Conservation (phyloP, 257 asterid species). For the Lantana camara region DNA sequence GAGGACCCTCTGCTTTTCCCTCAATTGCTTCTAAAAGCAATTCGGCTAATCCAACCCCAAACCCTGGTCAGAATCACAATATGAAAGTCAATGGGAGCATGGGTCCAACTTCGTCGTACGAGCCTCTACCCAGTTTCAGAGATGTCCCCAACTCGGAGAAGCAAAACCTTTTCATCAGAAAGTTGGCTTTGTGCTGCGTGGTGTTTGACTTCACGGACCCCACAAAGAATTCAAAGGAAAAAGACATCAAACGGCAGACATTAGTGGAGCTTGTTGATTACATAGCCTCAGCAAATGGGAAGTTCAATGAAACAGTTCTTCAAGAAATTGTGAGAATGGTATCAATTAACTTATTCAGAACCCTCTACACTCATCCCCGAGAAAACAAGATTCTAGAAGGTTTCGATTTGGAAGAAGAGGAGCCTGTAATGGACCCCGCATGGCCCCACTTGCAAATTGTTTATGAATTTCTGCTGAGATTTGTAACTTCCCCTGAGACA, state of each 20-base stretch:
- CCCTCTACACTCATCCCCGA: conserved; percentile 61
- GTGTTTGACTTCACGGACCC: conserved; percentile 85
- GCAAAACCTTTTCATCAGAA: conserved; percentile 68
- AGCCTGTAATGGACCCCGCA: conserved; percentile 82
- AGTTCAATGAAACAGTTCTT: conserved; percentile 60
- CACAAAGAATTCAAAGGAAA: conserved; percentile 73
- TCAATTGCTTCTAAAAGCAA: conserved; percentile 44
- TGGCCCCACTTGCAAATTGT: conserved; percentile 95
- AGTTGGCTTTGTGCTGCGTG: conserved; percentile 69
- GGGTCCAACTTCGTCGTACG: conserved; percentile 46
- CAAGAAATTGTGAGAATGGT: conserved; percentile 76
- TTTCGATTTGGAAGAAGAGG: conserved; percentile 88
- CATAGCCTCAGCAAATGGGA: conserved; percentile 69
- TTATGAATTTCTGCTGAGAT: conserved; percentile 80
- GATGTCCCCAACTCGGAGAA: conserved; percentile 83
- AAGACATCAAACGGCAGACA: conserved; percentile 83
- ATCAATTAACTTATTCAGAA: conserved; percentile 69
- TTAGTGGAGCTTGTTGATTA: conserved; percentile 85
- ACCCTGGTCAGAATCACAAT: conserved; percentile 34
- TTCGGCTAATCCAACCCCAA: conserved; percentile 32
- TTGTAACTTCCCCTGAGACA: conserved; percentile 83
- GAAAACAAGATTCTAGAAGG: conserved; percentile 70
- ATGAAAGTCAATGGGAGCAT: conserved; percentile 53
- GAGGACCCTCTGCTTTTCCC: conserved; percentile 42
- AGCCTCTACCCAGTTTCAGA: conserved; percentile 76